Conservation (phyloP, 2,329 filamentous ascomycete genomes). For the Plectosphaerella plurivora region DNA sequence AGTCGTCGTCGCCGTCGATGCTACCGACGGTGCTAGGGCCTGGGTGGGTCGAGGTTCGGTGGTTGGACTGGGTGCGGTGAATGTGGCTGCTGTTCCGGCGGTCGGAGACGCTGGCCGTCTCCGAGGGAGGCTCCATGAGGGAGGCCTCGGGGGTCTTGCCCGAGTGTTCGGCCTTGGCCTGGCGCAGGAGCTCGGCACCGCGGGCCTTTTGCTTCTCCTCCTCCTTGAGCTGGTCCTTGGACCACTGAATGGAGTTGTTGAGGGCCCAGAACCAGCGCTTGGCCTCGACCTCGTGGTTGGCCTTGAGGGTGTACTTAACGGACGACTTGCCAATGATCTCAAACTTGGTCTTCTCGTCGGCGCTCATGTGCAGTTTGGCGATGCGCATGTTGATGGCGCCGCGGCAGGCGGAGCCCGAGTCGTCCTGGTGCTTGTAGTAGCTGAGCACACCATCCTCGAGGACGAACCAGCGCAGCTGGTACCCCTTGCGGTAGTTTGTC, state of each 20-base stretch:
- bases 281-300: conserved; percentile 95
- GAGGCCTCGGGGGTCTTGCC: conserved; percentile 41
- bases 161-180: conserved; percentile 74
- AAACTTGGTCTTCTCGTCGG: conserved; percentile 95
- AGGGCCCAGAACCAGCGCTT: conserved; percentile 99
- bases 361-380: conserved; percentile 88
- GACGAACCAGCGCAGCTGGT: conserved; percentile 96
- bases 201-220: conserved; percentile 74
- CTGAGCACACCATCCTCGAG: conserved; percentile 95
- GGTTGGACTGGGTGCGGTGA: conserved; percentile 32
- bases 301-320: conserved; percentile 96
- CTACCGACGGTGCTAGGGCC: conserved; percentile 43
- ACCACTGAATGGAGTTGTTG: conserved; percentile 98
- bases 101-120: conserved; percentile 48
- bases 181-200: conserved; percentile 69
- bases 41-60: conserved; percentile 24
- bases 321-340: conserved; percentile 98
- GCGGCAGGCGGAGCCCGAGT: conserved; percentile 90
- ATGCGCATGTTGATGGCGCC: conserved; percentile 99
- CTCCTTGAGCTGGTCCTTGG: conserved; percentile 93
- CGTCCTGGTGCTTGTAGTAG: conserved; percentile 99
- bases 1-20: conserved; percentile 50
- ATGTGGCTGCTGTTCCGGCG: conserved; percentile 40
- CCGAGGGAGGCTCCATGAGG: conserved; percentile 41
- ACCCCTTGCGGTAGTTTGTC: conserved; percentile 98